Conservation (phyloP, 306 rosid genomes). For the Canavalia gladiata region DNA sequence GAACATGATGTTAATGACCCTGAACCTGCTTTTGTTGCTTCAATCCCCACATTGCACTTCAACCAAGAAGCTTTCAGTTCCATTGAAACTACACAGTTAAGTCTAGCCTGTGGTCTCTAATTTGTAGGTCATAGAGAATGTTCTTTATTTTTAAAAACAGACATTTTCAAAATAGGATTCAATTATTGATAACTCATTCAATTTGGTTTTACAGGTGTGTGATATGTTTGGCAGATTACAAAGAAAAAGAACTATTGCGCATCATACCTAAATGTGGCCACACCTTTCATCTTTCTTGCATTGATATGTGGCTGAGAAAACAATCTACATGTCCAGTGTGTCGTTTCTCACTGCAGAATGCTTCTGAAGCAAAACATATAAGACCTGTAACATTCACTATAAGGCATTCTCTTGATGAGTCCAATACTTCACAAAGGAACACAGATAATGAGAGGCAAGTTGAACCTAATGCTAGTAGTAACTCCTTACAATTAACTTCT, state of each 20-base stretch:
- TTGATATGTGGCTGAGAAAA: conserved; percentile 88
- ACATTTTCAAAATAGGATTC: neutral
- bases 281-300: conserved; percentile 90
- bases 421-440: conserved; percentile 58
- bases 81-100: conserved; percentile 78
- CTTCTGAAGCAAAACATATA: conserved; percentile 62
- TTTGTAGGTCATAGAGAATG: neutral
- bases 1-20: conserved; percentile 63
- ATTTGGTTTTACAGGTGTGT: conserved; percentile 74
- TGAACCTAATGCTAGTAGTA: conserved; percentile 49
- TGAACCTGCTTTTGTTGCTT: conserved; percentile 80
- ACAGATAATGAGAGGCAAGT: conserved; percentile 47
- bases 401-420: conserved; percentile 59
- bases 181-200: conserved; percentile 20
- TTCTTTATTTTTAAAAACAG: neutral
- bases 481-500: conserved; percentile 46
- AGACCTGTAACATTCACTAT: conserved; percentile 62
- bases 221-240: conserved; percentile 90
- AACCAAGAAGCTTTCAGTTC: conserved; percentile 75
- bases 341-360: conserved; percentile 77
- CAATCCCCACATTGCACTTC: conserved; percentile 88
- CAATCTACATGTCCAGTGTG: conserved; percentile 95
- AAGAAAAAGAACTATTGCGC: conserved; percentile 82
- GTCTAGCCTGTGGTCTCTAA: conserved; percentile 44
- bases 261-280: conserved; percentile 97